Evolutionary conservation across 225 moss, liverwort and hornwort genomes (phyloP).

Genomic region (Takakia lepidozioides): DNA sequence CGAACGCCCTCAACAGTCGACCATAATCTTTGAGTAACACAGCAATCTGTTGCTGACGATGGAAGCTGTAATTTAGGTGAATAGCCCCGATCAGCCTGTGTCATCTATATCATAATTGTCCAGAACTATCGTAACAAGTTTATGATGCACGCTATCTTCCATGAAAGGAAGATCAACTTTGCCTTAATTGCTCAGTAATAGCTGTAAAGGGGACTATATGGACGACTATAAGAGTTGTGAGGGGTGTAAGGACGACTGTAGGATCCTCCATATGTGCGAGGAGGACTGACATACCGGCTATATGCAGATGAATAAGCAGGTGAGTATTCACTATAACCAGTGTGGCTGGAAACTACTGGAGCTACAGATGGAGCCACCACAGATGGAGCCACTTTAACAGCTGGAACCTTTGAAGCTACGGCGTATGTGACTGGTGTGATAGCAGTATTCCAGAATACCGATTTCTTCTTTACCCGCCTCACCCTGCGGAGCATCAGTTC

Average conservation of each 20-base stretch:
- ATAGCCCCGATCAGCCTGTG: too few relatives aligned
- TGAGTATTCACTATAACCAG: conserved; percentile 10
- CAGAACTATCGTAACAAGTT: too few relatives aligned
- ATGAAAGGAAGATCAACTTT: too few relatives aligned
- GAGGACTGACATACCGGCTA: conserved; percentile 7
- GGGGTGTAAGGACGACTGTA: conserved; percentile 27
- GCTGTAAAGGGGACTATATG: conserved; percentile 33
- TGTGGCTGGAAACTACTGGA: conserved; percentile 5
- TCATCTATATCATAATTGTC: too few relatives aligned
- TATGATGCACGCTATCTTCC: too few relatives aligned
- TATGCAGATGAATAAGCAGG: conserved; percentile 16
- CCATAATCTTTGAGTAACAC: too few relatives aligned
- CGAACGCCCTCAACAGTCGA: too few relatives aligned
- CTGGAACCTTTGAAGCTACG: too few relatives aligned
- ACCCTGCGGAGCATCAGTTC: conserved; percentile 31
- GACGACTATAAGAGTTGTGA: conserved; percentile 13
- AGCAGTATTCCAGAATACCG: conserved; percentile 22
- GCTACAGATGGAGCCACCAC: neutral
- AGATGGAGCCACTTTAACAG: too few relatives aligned
- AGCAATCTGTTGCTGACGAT: too few relatives aligned
- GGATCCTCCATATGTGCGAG: conserved; percentile 10
- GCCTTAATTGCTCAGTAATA: too few relatives aligned
- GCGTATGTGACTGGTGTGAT: conserved; percentile 29
- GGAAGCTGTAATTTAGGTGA: too few relatives aligned
- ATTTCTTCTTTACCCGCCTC: conserved; percentile 32